phyloP scores from a whole-genome alignment of 1,139 yeast genomes.

The Taphrina pruni region DNA sequence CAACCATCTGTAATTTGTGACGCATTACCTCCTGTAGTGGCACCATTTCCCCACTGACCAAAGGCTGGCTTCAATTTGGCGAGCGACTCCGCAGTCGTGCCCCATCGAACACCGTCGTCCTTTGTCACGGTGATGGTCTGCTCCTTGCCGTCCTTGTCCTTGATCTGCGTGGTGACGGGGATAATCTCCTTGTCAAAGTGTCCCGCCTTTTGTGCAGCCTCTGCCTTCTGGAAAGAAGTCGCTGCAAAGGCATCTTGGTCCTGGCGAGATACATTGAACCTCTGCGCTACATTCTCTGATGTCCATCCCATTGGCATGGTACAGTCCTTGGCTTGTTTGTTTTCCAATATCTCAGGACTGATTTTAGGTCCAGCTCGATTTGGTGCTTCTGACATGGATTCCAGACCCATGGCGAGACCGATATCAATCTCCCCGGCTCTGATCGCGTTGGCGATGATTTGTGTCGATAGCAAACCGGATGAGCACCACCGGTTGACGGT shows the following conservation, averaged over 20 bases:
- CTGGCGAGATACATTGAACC: constrained; percentile 50
- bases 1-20: constrained; percentile 97
- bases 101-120: constrained; percentile 91
- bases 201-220: constrained; percentile 53
- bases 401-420: constrained; percentile 92
- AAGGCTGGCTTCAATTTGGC: constrained; percentile 86
- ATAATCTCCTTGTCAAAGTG: constrained; percentile 55
- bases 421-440: constrained; percentile 83
- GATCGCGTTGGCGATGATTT: constrained; percentile 88
- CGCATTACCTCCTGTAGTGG: constrained; percentile 96
- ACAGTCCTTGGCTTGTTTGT: constrained; percentile 55
- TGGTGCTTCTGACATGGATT: constrained; percentile 71
- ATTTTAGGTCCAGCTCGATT: constrained; percentile 77
- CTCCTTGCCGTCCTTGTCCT: constrained; percentile 54
- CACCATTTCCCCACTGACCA: constrained; percentile 64
- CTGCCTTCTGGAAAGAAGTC: constrained; percentile 54
- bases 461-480: constrained; percentile 87
- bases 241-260: constrained; percentile 55
- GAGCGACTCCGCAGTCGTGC: constrained; percentile 79
- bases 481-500: constrained; percentile 94
- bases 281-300: constrained; percentile 53
- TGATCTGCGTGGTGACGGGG: constrained; percentile 57
- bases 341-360: constrained; percentile 59
- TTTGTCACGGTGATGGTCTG: constrained; percentile 61
- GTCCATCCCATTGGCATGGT: constrained; percentile 56